These are phyloP conservation scores for Scutellaria baicalensis DNA, from an alignment of 257 asterid genomes.

Conservation along the genomic window DNA sequence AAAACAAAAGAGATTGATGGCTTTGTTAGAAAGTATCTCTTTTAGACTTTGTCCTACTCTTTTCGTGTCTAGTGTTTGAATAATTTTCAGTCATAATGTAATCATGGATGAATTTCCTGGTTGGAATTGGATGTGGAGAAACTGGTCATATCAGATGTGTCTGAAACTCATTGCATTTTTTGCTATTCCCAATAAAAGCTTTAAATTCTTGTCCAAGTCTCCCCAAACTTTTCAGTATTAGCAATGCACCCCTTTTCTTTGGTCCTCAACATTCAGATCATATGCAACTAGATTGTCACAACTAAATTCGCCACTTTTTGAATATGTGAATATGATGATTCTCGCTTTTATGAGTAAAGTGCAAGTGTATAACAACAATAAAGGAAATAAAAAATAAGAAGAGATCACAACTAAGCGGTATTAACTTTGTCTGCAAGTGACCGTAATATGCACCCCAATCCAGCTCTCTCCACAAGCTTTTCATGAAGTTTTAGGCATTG, in stretches of 20 bases:
- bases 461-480: constrained; percentile 89
- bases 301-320: no score
- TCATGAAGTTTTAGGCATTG: constrained; percentile 91
- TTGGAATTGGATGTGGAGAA: constrained; percentile 7
- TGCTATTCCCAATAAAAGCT: neutral
- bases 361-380: no score
- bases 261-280: neutral
- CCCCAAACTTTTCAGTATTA: neutral
- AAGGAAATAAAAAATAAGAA: neutral
- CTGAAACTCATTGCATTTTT: neutral
- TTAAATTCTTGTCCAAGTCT: neutral
- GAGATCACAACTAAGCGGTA: constrained; percentile 42
- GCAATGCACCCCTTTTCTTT: neutral
- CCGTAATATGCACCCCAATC: constrained; percentile 89
- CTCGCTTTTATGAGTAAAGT: no score
- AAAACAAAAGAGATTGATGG: no score
- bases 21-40: no score
- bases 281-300: neutral
- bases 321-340: no score
- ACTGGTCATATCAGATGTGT: constrained; percentile 4
- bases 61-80: neutral
- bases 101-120: constrained; percentile 11
- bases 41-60: neutral
- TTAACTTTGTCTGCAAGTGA: constrained; percentile 80
- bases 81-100: neutral